These are phyloP conservation scores for Xylaria castorea DNA, from an alignment of 495 filamentous ascomycete genomes.

Conservation along the genomic window DNA sequence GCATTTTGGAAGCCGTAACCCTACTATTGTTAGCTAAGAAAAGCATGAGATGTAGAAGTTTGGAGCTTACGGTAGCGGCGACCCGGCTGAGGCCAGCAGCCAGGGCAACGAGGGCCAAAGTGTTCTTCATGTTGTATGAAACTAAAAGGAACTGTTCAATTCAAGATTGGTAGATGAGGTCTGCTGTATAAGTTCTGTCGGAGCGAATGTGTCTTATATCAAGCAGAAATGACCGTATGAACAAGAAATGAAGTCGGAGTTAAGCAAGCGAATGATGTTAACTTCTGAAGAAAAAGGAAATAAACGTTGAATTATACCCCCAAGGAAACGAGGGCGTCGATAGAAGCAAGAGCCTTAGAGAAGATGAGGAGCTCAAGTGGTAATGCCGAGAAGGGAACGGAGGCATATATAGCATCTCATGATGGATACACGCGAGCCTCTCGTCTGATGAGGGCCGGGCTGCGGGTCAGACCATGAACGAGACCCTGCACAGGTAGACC, in stretches of 20 bases:
- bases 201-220: slow-evolving; percentile 42
- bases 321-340: slow-evolving; percentile 46
- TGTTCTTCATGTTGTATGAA: slow-evolving; percentile 55
- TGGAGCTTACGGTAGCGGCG: slow-evolving; percentile 59
- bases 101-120: slow-evolving; percentile 59
- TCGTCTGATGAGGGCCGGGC: slow-evolving; percentile 32
- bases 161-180: slow-evolving; percentile 32
- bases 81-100: slow-evolving; percentile 62
- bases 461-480: slow-evolving; percentile 27
- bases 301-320: slow-evolving; percentile 34
- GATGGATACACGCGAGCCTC: slow-evolving; percentile 29
- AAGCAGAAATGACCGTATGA: slow-evolving; percentile 31
- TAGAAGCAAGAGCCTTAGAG: slow-evolving; percentile 35
- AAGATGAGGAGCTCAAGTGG: slow-evolving; percentile 20
- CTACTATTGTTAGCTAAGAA: slow-evolving; percentile 34
- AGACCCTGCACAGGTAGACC: slow-evolving; percentile 29
- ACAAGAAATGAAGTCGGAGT: slow-evolving; percentile 41
- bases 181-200: slow-evolving; percentile 32
- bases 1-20: slow-evolving; percentile 61
- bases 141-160: slow-evolving; percentile 27
- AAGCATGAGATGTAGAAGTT: neutral
- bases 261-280: slow-evolving; percentile 67
- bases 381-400: slow-evolving; percentile 27
- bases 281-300: slow-evolving; percentile 47
- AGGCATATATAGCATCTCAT: slow-evolving; percentile 42